A percentile compares a stretch with the other conserved stretches of the same genome.
phyloP scores from a whole-genome alignment of 441 rosid species.

The Melastoma candidum region DNA sequence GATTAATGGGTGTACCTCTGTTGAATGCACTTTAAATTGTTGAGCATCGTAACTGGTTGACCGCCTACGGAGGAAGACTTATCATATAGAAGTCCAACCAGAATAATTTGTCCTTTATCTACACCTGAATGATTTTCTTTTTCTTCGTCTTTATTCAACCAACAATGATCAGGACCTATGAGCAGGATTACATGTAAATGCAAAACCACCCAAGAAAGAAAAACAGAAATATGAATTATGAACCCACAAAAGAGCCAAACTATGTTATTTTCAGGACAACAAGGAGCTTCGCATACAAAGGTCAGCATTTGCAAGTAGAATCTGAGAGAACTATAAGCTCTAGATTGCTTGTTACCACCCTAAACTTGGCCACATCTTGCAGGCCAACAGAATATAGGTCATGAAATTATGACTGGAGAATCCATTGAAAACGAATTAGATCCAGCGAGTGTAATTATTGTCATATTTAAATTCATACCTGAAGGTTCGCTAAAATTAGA shows the following conservation, averaged over 20 bases:
- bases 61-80: conserved; percentile 21
- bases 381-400: background rate
- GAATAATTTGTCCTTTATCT: conserved; percentile 40
- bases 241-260: no score
- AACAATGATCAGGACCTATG: conserved; percentile 64
- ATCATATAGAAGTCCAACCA: conserved; percentile 40
- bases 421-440: background rate
- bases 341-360: no score
- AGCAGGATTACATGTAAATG: background rate
- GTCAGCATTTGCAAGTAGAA: no score
- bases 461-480: conserved; percentile 29
- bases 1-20: conserved; percentile 44
- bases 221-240: background rate
- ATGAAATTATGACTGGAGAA: background rate
- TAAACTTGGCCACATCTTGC: no score
- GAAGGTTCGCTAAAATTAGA: conserved; percentile 36
- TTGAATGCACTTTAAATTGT: conserved; percentile 58
- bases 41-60: conserved; percentile 29
- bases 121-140: conserved; percentile 30
- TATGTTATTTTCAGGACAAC: no score
- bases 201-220: background rate
- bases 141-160: conserved; percentile 53
- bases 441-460: background rate
- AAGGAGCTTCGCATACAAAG: no score
- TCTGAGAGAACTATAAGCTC: no score